Evolutionary conservation across 1,284 basidiomycete species (phyloP), one percentile per base, ranked within the genome.

Genomic region (Inonotus obliquus): DNA sequence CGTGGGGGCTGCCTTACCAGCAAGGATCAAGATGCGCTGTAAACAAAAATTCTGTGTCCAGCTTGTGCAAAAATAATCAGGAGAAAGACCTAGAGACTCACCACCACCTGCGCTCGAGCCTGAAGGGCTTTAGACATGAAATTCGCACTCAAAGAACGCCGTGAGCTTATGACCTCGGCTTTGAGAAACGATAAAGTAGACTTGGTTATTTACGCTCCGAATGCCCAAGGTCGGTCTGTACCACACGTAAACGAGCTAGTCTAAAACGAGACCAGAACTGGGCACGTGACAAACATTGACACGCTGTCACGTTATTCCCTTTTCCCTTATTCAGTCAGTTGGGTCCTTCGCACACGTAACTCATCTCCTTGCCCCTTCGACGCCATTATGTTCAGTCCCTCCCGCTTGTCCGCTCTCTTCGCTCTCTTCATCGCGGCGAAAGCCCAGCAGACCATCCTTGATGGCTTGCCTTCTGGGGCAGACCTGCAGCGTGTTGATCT

Each of bases 1-100:
- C 60, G 94, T 94, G 21, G 96, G 96, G 25, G 94, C 89, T 38
- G 96, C 96, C 74, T 98, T 98, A 47, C 95, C 96, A 38, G 96
- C 96, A 55, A 89, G 86, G 58, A 98, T 88, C 55, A 98, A 80
- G 57, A 98, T 81, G 70, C 95, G 90, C 93, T 92, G 69, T 63
- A 47, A 57, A 70, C 49, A 64, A 39, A 59, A 27, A 61, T 19
- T 55, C 59, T 45, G 37, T 32, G 65, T 44, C 48, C 54, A 27
- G 63, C 38, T 17, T 29, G 49, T 10, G 52, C 54, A 51, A 41
- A 61, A 53, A 65, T 41, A 60, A 61, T 21, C n/a, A 10, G 17
- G n/a, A 17, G 52, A 56, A 56, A 7, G 38, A 39, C 13, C 38
- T 39, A 39, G 48, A 21, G 56, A 77, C 83, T 64, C 72, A 89